Evolutionary conservation across 2,329 filamentous ascomycete genomes (phyloP).

Genomic region (Cladosporium colombiae): DNA sequence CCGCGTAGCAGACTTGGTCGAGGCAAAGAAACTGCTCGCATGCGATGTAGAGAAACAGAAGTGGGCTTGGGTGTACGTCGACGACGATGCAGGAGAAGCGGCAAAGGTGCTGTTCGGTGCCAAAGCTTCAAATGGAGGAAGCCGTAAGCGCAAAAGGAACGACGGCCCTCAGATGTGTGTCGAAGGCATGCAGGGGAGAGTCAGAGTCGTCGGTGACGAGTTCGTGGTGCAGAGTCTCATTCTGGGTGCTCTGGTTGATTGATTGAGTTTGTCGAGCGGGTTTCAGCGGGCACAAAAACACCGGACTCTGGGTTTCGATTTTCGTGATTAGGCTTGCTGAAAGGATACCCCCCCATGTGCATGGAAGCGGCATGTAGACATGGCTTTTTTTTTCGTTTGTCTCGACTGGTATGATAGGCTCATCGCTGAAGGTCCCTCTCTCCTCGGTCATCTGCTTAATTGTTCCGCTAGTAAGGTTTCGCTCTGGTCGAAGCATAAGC

Average conservation of each 20-base stretch:
- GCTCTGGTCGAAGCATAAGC: not conserved
- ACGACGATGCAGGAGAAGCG: constrained; percentile 61
- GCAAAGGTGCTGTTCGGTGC: constrained; percentile 52
- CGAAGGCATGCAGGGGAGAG: constrained; percentile 44
- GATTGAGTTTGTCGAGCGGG: not conserved
- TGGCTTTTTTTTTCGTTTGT: constrained; percentile 6
- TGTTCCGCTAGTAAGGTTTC: not conserved
- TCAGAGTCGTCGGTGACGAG: constrained; percentile 77
- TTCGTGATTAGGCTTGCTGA: not conserved
- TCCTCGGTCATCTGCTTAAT: not conserved
- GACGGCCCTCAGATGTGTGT: constrained; percentile 21
- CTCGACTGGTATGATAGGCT: not conserved
- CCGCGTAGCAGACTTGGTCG: constrained; percentile 64
- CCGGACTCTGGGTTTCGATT: constrained; percentile 6
- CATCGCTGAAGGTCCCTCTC: not conserved
- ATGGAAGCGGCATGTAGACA: constrained; percentile 5
- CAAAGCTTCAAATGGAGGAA: constrained; percentile 22
- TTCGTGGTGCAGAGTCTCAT: constrained; percentile 92
- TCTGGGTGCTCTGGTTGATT: constrained; percentile 72
- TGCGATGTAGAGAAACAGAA: constrained; percentile 51
- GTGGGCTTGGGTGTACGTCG: constrained; percentile 80
- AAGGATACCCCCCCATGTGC: constrained; percentile 5
- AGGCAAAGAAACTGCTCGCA: constrained; percentile 62
- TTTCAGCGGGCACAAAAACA: not conserved
- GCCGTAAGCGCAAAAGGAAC: constrained; percentile 42